Evolutionary conservation across 208 protist species (phyloP), one percentile per base, ranked within the genome.

Genomic region (Endotrypanum monterogeii): DNA sequence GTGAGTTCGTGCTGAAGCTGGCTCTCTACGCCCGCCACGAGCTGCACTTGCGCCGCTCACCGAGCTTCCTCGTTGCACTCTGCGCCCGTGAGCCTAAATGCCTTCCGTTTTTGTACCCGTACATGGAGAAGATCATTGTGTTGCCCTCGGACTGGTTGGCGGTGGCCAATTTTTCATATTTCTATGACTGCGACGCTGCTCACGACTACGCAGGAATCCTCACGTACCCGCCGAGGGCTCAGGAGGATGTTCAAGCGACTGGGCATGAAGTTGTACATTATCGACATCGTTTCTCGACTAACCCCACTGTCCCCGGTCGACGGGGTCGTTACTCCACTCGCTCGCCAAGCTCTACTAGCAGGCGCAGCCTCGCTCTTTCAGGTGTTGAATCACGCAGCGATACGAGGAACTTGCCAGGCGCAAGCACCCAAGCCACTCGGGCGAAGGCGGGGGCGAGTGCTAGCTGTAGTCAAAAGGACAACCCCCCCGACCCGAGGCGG

Each of bases 131-230:
- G 35, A 83, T 91, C 39, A 76, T 99, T 20, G 67, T 83, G 54
- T 83, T 98, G 48, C 98, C 97, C 4, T 91, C 87, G 7, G 98
- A 99, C 84, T 98, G 96, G 97, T 83, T 99, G 50, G 81, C 94
- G 0, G 87, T 98, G n/a, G 94, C 94, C 1, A 87, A 87, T 54
- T 91, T 98, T 46, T 94, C 89, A 1, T 88, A 89, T 77, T 87
- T 83, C 48, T 76, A 80, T 60, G 88, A 92, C 71, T 83, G 60
- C 32, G 85, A 91, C 39, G 70, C 78, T 28, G 61, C 71, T 16
- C 78, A 84, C 57, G 50, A 68, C 67, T 76, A 73, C 69, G 41
- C 66, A 6, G 18, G 23, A 23, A 30, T 48, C n/a, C 44, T 30
- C 1, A 14, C 23, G 32, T 44, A 65, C 60, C 37, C 60, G 37